phyloP scores from a whole-genome alignment of 148 eudicot species.

The Selenicereus undatus region DNA sequence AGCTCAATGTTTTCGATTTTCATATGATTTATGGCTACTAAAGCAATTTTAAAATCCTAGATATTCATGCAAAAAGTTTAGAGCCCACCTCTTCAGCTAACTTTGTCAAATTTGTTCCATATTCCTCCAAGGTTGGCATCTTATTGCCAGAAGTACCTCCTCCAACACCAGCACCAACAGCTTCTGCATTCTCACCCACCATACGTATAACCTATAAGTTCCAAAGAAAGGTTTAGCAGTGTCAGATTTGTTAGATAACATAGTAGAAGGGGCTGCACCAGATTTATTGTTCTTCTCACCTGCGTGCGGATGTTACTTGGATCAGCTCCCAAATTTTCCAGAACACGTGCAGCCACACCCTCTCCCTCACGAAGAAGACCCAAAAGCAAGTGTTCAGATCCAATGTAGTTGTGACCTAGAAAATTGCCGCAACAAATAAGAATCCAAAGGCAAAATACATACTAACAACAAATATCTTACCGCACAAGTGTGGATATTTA shows the following conservation, averaged over 20 bases:
- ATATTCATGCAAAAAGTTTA: background rate
- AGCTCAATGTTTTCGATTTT: background rate
- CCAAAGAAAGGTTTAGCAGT: background rate
- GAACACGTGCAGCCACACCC: slow-evolving; percentile 89
- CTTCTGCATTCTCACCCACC: slow-evolving; percentile 87
- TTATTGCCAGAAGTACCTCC: slow-evolving; percentile 70
- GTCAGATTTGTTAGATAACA: background rate
- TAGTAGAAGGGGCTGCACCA: background rate
- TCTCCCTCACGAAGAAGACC: slow-evolving; percentile 97
- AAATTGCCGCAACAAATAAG: background rate
- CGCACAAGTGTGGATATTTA: background rate
- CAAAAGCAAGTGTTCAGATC: slow-evolving; percentile 90
- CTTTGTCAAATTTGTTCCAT: slow-evolving; percentile 93
- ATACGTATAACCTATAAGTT: slow-evolving; percentile 65
- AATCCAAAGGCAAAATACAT: background rate
- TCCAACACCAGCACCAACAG: slow-evolving; percentile 84
- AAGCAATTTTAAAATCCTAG: background rate
- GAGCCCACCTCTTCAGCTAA: slow-evolving; percentile 79
- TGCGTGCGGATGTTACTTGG: slow-evolving; percentile 81
- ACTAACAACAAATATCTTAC: background rate
- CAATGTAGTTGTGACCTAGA: slow-evolving; percentile 75
- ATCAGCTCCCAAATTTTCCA: slow-evolving; percentile 90
- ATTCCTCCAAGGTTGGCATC: slow-evolving; percentile 92
- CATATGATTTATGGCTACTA: background rate
- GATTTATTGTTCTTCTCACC: slow-evolving; percentile 30